Conservation (phyloP, 306 rosid species). For the Adenanthera pavonina region DNA sequence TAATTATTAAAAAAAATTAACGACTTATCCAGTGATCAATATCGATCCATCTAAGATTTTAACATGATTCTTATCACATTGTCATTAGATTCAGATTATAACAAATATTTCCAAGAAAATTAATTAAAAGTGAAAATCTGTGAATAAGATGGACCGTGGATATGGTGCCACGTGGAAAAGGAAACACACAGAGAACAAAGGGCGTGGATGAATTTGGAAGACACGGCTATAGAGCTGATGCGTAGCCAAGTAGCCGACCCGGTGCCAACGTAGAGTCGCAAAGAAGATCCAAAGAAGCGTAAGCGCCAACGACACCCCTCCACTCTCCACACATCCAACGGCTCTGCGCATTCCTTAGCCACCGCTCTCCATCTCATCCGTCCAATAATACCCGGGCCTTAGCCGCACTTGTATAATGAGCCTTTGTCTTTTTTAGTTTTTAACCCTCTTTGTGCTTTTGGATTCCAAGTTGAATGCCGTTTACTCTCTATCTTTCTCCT, state of each 20-base stretch:
- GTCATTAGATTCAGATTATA: neutral
- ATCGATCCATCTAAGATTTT: neutral
- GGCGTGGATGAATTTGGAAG: slow-evolving; percentile 41
- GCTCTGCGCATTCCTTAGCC: slow-evolving; percentile 35
- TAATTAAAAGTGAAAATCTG: neutral
- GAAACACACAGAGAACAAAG: neutral
- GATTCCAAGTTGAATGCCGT: slow-evolving; percentile 59
- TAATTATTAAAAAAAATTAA: neutral
- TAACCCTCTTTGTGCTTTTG: slow-evolving; percentile 55
- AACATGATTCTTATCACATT: neutral
- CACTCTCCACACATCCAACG: slow-evolving; percentile 61
- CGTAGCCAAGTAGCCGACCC: slow-evolving; percentile 81
- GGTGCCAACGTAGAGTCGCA: slow-evolving; percentile 67
- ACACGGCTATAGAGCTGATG: slow-evolving; percentile 51
- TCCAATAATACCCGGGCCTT: slow-evolving; percentile 23
- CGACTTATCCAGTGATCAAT: neutral
- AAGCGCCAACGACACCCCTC: slow-evolving; percentile 78
- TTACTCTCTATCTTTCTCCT: slow-evolving; percentile 38
- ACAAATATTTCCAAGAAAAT: neutral
- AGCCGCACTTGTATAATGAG: slow-evolving; percentile 48
- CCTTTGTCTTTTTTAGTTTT: slow-evolving; percentile 45
- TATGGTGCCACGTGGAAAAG: slow-evolving; percentile 44
- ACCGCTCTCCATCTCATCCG: slow-evolving; percentile 65
- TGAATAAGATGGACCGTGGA: neutral
- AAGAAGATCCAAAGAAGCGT: slow-evolving; percentile 88